phyloP scores from a whole-genome alignment of 164 flowering plant species.

The Hamamelis virginiana region DNA sequence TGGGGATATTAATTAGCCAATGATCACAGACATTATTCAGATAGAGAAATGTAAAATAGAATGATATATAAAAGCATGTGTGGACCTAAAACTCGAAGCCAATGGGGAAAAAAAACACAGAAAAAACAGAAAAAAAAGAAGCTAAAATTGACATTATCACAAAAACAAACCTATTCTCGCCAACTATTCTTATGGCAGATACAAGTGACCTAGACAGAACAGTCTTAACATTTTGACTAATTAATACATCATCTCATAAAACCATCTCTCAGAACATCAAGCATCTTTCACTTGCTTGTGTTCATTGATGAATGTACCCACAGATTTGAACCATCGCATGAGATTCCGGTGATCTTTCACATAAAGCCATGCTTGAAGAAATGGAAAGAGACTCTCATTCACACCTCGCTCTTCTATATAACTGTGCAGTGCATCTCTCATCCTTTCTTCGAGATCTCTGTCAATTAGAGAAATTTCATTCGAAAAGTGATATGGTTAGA shows the following conservation, averaged over 20 bases:
- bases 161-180: too few relatives aligned
- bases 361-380: slow-evolving; percentile 96
- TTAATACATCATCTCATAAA: not conserved
- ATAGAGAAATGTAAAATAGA: too few relatives aligned
- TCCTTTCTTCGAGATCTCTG: slow-evolving; percentile 70
- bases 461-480: slow-evolving; percentile 3
- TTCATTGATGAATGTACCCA: slow-evolving; percentile 54
- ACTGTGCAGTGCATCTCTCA: slow-evolving; percentile 64
- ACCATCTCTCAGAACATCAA: not conserved
- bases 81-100: too few relatives aligned
- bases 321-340: slow-evolving; percentile 75
- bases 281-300: slow-evolving; percentile 21
- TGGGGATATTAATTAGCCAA: too few relatives aligned
- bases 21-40: too few relatives aligned
- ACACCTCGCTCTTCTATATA: slow-evolving; percentile 85
- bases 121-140: too few relatives aligned
- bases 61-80: too few relatives aligned
- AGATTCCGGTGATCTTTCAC: slow-evolving; percentile 87
- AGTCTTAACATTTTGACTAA: not conserved
- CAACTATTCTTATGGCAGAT: too few relatives aligned
- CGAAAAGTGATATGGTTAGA: not conserved
- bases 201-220: too few relatives aligned
- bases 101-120: too few relatives aligned
- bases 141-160: too few relatives aligned
- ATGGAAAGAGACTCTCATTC: slow-evolving; percentile 73